phyloP scores from a whole-genome alignment of 345 rosid species.

The Salix dunnii region DNA sequence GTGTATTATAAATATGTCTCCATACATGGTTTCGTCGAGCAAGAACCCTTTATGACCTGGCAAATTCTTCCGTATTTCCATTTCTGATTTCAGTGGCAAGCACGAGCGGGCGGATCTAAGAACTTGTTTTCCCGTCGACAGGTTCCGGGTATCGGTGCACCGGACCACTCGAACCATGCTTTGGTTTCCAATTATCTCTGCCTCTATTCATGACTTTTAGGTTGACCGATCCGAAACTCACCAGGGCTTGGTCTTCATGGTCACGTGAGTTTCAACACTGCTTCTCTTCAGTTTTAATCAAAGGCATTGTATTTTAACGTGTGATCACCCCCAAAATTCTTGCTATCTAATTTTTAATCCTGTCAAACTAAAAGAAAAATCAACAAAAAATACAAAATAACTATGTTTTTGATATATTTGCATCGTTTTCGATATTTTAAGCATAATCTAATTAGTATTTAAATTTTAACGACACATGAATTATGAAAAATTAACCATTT shows the following conservation, averaged over 20 bases:
- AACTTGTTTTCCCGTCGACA: not conserved
- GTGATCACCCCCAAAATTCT: not conserved
- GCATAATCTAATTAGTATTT: too few relatives aligned
- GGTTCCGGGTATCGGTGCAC: not conserved
- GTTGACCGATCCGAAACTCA: not conserved
- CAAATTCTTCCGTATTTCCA: not conserved
- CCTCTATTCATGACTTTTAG: not conserved
- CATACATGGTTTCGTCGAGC: not conserved
- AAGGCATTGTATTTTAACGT: not conserved
- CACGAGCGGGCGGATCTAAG: not conserved
- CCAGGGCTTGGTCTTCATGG: not conserved
- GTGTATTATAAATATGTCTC: not conserved
- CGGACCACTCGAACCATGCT: conserved; percentile 4
- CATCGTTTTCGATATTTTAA: too few relatives aligned
- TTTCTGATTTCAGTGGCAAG: not conserved
- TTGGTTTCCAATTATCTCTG: too few relatives aligned
- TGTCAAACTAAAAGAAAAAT: too few relatives aligned
- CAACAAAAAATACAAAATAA: too few relatives aligned
- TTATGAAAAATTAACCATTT: too few relatives aligned
- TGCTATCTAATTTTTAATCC: too few relatives aligned
- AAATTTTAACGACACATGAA: too few relatives aligned
- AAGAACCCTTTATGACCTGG: not conserved
- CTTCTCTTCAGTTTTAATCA: not conserved
- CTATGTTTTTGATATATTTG: too few relatives aligned
- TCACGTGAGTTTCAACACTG: too few relatives aligned